Percentiles rank a stretch among this genome's conserved stretches.
Conservation (phyloP, 345 rosid genomes). For the Camelina hispida region DNA sequence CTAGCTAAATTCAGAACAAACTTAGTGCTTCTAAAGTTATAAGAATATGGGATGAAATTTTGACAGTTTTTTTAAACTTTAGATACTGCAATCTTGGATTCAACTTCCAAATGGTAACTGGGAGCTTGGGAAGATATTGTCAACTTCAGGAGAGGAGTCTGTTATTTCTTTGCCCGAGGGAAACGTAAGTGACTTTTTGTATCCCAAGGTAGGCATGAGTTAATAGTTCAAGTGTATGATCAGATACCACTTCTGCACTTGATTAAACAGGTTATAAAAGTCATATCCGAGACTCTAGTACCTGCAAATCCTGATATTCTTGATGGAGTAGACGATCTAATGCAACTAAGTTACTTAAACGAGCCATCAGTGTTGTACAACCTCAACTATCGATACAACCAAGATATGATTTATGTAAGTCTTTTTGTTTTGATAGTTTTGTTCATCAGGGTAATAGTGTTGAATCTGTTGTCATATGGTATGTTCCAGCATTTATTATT, state of each 20-base stretch:
- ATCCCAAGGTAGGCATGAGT: slow-evolving; percentile 25
- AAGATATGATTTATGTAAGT: slow-evolving; percentile 93
- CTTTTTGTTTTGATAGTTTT: slow-evolving; percentile 33
- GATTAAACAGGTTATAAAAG: slow-evolving; percentile 62
- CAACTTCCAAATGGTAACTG: slow-evolving; percentile 86
- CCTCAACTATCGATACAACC: slow-evolving; percentile 86
- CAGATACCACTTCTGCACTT: slow-evolving; percentile 21
- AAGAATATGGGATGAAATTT: slow-evolving; percentile 17
- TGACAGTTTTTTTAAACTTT: slow-evolving; percentile 47
- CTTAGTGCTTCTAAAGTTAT: neutral
- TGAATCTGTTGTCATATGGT: slow-evolving; percentile 11
- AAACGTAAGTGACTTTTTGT: slow-evolving; percentile 59
- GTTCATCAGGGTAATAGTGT: slow-evolving; percentile 1
- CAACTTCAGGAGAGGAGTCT: slow-evolving; percentile 71
- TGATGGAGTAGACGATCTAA: slow-evolving; percentile 96
- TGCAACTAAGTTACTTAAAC: slow-evolving; percentile 97
- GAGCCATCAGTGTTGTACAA: slow-evolving; percentile 96
- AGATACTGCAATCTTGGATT: slow-evolving; percentile 89
- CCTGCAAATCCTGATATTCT: slow-evolving; percentile 98
- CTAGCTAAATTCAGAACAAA: neutral
- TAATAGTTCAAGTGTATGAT: slow-evolving; percentile 28
- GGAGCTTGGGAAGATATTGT: slow-evolving; percentile 79
- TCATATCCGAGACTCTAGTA: slow-evolving; percentile 71
- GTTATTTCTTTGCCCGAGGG: slow-evolving; percentile 74
- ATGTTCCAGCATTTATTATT: slow-evolving; percentile 15